Percentiles rank a stretch among this genome's conserved stretches.
Evolutionary conservation across 1,139 yeast genomes (phyloP).

Genomic region (Hanseniaspora gamundiae): DNA sequence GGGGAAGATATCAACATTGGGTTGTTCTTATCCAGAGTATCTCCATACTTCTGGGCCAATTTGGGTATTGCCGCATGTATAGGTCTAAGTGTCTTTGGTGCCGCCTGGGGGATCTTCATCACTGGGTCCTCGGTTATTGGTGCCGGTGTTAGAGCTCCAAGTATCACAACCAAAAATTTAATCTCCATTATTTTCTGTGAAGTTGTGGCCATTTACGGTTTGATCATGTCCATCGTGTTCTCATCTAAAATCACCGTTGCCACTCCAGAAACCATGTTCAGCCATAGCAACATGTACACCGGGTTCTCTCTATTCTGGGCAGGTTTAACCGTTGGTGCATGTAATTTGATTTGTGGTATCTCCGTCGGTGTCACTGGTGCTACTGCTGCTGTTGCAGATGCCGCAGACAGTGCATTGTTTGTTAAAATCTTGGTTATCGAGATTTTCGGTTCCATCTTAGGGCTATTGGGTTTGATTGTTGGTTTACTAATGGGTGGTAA

Average conservation of each 20-base stretch:
- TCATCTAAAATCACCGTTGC: slow-evolving; percentile 83
- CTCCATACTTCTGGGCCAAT: slow-evolving; percentile 96
- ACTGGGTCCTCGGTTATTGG: slow-evolving; percentile 94
- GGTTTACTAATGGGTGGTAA: slow-evolving; percentile 95
- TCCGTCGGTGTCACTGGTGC: slow-evolving; percentile 98
- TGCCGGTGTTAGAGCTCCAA: slow-evolving; percentile 95
- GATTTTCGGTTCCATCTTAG: slow-evolving; percentile 92
- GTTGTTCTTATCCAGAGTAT: slow-evolving; percentile 66
- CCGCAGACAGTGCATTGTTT: slow-evolving; percentile 89
- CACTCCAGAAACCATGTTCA: slow-evolving; percentile 41
- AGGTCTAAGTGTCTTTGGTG: slow-evolving; percentile 91
- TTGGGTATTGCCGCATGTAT: slow-evolving; percentile 88
- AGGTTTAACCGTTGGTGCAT: slow-evolving; percentile 87
- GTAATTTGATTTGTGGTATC: slow-evolving; percentile 91
- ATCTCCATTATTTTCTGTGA: slow-evolving; percentile 97
- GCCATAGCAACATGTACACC: slow-evolving; percentile 84
- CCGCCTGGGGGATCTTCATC: slow-evolving; percentile 98
- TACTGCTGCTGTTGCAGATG: slow-evolving; percentile 95
- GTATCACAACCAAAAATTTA: slow-evolving; percentile 93
- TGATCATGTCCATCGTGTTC: slow-evolving; percentile 96
- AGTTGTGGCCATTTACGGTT: slow-evolving; percentile 96
- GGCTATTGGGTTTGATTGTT: slow-evolving; percentile 87
- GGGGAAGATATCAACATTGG: slow-evolving; percentile 91
- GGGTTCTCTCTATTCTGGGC: slow-evolving; percentile 97
- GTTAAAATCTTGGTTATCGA: slow-evolving; percentile 94